These are phyloP conservation scores for Acacia acuminata DNA, from an alignment of 306 rosid genomes.

Conservation along the genomic window DNA sequence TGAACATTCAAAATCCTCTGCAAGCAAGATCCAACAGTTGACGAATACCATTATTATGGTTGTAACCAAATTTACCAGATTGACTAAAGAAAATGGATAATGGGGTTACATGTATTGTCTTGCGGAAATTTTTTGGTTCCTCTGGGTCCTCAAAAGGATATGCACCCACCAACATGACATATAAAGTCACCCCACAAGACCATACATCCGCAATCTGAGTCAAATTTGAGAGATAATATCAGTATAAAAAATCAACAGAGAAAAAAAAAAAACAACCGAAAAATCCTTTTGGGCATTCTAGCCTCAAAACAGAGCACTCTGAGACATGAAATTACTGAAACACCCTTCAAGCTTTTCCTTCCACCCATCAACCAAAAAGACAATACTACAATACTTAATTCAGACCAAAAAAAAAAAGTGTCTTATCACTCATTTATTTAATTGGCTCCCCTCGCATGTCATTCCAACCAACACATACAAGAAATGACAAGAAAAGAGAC, in stretches of 20 bases:
- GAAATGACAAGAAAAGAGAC: not conserved
- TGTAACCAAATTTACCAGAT: not conserved
- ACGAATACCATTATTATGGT: constrained; percentile 25
- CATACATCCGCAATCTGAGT: constrained; percentile 95
- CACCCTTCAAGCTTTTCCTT: not conserved
- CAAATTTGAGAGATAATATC: constrained; percentile 18
- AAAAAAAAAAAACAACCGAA: not conserved
- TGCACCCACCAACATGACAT: constrained; percentile 98
- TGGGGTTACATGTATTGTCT: constrained; percentile 73
- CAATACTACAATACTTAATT: no score
- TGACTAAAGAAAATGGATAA: not conserved
- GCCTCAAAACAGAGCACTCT: not conserved
- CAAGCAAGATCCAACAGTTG: constrained; percentile 34
- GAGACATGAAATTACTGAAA: not conserved
- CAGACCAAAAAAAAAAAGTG: no score
- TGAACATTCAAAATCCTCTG: constrained; percentile 96
- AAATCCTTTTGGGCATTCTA: not conserved
- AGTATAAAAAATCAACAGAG: not conserved
- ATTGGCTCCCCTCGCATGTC: not conserved
- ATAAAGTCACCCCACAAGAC: constrained; percentile 98
- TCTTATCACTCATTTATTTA: not conserved
- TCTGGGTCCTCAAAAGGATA: constrained; percentile 97
- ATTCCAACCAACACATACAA: not conserved
- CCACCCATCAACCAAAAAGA: not conserved
- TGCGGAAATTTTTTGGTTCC: constrained; percentile 95